Conservation (phyloP, 139 green algal species). For the Chlamydomonas schloesseri region DNA sequence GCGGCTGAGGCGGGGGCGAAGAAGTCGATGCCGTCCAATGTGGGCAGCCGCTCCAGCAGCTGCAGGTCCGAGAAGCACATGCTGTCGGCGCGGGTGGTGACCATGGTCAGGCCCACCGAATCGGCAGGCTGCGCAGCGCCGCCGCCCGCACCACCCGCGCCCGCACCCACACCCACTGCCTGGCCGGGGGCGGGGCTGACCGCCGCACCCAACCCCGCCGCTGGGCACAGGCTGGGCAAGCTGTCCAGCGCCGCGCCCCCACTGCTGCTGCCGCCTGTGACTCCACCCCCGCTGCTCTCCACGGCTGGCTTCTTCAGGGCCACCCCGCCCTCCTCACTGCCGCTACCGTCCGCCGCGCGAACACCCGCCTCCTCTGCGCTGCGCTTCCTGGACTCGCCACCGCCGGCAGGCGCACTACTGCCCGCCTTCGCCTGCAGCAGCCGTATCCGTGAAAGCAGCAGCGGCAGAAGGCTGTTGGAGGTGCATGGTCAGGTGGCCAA, state of each 20-base stretch:
- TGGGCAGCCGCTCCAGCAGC: slow-evolving; percentile 11
- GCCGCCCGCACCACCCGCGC: too few species aligned
- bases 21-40: neutral
- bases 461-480: neutral
- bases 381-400: neutral
- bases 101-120: too few species aligned
- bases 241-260: neutral
- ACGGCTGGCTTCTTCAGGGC: neutral
- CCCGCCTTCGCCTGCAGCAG: too few species aligned
- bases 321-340: neutral
- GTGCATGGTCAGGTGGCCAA: neutral
- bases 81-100: neutral
- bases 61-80: slow-evolving; percentile 19
- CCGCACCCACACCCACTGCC: too few species aligned
- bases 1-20: neutral
- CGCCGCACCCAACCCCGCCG: neutral
- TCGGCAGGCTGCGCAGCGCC: too few species aligned
- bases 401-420: too few species aligned
- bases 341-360: neutral
- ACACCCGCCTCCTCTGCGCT: slow-evolving; percentile 7
- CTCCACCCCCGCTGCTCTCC: neutral
- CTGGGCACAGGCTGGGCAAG: slow-evolving; percentile 4
- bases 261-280: neutral
- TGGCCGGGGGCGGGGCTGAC: neutral
- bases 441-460: neutral